phyloP scores from a whole-genome alignment of 768 basidiomycete species.

The Lentinula guzmanii region DNA sequence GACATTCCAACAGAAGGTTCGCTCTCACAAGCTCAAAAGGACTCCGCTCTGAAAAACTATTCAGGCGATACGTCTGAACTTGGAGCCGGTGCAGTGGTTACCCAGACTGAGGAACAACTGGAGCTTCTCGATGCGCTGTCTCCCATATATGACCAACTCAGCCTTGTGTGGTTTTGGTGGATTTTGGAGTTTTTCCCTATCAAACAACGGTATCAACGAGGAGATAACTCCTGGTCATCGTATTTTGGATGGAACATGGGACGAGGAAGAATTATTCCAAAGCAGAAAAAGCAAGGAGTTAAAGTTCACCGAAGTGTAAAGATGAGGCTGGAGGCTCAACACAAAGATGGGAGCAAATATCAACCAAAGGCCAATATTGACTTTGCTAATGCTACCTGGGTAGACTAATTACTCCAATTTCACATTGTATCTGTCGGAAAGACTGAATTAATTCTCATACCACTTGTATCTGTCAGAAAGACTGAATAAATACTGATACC shows the following conservation, averaged over 20 bases:
- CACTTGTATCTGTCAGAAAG: no score
- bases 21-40: slow-evolving; percentile 10
- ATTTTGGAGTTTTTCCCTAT: slow-evolving; percentile 48
- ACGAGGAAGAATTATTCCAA: slow-evolving; percentile 33
- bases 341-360: slow-evolving; percentile 21
- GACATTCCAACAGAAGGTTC: slow-evolving; percentile 11
- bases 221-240: slow-evolving; percentile 32
- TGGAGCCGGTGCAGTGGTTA: slow-evolving; percentile 18
- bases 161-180: slow-evolving; percentile 53
- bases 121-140: slow-evolving; percentile 51
- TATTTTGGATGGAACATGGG: slow-evolving; percentile 34
- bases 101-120: slow-evolving; percentile 48
- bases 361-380: slow-evolving; percentile 32
- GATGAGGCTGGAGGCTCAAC: slow-evolving; percentile 36
- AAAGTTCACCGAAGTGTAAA: slow-evolving; percentile 43
- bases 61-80: slow-evolving; percentile 12
- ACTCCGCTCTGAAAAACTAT: slow-evolving; percentile 5
- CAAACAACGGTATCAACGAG: slow-evolving; percentile 32
- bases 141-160: slow-evolving; percentile 52
- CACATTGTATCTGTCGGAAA: no score
- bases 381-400: slow-evolving; percentile 28
- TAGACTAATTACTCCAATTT: slow-evolving; percentile 22
- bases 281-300: slow-evolving; percentile 25
- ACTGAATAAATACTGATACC: no score
- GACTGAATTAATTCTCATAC: no score